phyloP scores from a whole-genome alignment of 495 filamentous ascomycete genomes.

The Xylaria intraflava region DNA sequence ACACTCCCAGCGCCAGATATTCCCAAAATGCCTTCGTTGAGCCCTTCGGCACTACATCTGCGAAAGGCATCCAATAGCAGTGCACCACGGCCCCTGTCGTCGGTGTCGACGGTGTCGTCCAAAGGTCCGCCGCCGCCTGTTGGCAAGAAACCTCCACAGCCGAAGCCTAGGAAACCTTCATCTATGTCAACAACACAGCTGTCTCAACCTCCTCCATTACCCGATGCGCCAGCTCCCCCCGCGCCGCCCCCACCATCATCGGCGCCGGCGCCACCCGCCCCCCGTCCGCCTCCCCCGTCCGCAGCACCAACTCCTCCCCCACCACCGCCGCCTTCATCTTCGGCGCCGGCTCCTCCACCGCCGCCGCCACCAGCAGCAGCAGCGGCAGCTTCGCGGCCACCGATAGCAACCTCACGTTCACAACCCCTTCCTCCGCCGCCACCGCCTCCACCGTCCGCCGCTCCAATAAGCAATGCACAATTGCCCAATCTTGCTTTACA shows the following conservation, averaged over 20 bases:
- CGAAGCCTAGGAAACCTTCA: slow-evolving; percentile 59
- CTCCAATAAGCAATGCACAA: slow-evolving; percentile 28
- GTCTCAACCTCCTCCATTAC: slow-evolving; percentile 39
- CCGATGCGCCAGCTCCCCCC: slow-evolving; percentile 47
- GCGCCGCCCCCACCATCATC: slow-evolving; percentile 47
- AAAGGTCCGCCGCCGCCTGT: slow-evolving; percentile 51
- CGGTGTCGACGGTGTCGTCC: slow-evolving; percentile 37
- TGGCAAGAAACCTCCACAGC: slow-evolving; percentile 62
- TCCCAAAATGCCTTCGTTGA: slow-evolving; percentile 16
- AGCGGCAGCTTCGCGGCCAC: slow-evolving; percentile 17
- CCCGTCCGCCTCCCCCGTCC: slow-evolving; percentile 36
- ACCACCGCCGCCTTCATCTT: slow-evolving; percentile 42
- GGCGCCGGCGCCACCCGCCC: slow-evolving; percentile 41
- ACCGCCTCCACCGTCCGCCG: slow-evolving; percentile 40
- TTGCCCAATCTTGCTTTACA: slow-evolving; percentile 43
- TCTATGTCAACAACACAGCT: slow-evolving; percentile 38
- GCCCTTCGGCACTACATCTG: slow-evolving; percentile 50
- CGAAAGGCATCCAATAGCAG: slow-evolving; percentile 51
- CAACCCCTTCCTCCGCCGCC: slow-evolving; percentile 47
- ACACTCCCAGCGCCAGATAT: slow-evolving; percentile 34
- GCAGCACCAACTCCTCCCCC: slow-evolving; percentile 38
- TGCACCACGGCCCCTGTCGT: slow-evolving; percentile 46
- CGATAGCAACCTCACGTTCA: slow-evolving; percentile 39
- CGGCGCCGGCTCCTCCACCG: slow-evolving; percentile 44
- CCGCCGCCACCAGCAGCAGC: slow-evolving; percentile 39